Evolutionary conservation across 805 yeast species (phyloP), one percentile per base, ranked within the genome.

Genomic region (Clavispora asparagi): DNA sequence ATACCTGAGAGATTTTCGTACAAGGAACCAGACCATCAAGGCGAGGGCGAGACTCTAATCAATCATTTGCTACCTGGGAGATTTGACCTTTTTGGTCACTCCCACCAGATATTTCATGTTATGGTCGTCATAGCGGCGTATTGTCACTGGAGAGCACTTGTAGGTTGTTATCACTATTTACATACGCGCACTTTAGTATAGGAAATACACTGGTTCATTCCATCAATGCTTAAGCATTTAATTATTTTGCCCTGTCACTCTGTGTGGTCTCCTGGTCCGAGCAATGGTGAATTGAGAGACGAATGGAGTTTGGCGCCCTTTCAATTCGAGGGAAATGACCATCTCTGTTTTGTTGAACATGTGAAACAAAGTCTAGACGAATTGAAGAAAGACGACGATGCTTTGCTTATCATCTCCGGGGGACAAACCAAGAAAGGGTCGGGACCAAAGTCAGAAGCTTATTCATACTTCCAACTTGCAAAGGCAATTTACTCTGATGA

Each of bases 31-130:
- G 53, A 53, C 31, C 58, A 52, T 29, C 42, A 46, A 4, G 33
- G 27, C 6, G 17, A 33, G 11, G 44, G 6, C 2, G 40, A 33
- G 10, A 40, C 43, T 10, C 47, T 56, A 36, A 41, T 53, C 7
- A 42, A 32, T 7, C 43, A 39, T 7, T 53, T 58, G 2, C 14
- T 46, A 10, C 46, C 56, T 1, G 73, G 72, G 2, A 53, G 35
- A 17, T 86, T 76, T 60, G 96, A 88, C 54, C 57, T 79, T 10
- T 74, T 79, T 64, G 95, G 95, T 1, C 85, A 86, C 53, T 85
- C 95, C 7, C 97, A 89, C 61, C 96, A 89, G 59, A 74, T 89
- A 9, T 88, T 89, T 60, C 96, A 88, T 61, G 63, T 85, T 9
- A 63, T 85, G 56, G 95, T 88, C 7, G 90, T 87, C 0, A 53